Conservation (phyloP, 805 yeast species). For the Gaillardinia entomophila region DNA sequence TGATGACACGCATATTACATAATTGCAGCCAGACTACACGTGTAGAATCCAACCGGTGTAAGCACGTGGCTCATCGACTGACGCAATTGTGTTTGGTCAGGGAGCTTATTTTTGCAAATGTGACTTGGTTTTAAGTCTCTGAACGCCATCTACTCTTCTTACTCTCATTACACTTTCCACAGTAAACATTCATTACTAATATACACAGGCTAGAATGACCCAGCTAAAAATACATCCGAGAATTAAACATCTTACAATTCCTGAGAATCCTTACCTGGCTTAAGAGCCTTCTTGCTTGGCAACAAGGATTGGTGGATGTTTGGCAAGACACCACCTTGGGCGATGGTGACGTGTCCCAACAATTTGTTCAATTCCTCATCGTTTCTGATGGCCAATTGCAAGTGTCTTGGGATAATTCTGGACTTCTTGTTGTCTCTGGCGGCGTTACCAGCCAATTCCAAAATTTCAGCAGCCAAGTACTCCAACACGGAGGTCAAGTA, state of each 20-base stretch:
- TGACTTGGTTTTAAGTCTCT: no score
- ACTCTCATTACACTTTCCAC: no score
- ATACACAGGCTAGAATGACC: neutral
- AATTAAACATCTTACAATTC: constrained; percentile 41
- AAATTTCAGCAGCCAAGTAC: constrained; percentile 46
- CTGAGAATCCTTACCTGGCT: constrained; percentile 58
- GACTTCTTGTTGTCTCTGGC: constrained; percentile 86
- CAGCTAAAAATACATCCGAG: neutral
- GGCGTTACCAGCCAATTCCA: constrained; percentile 48
- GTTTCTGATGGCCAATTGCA: constrained; percentile 48
- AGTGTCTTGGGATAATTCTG: constrained; percentile 49
- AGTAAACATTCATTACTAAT: neutral
- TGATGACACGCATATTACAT: no score
- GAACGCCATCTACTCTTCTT: no score
- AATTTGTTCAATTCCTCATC: constrained; percentile 48
- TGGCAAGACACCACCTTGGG: constrained; percentile 51
- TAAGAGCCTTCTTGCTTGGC: constrained; percentile 59
- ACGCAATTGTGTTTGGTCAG: no score
- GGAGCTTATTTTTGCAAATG: no score
- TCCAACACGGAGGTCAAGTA: constrained; percentile 46
- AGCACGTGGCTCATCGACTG: no score
- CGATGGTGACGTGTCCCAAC: constrained; percentile 59
- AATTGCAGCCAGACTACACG: no score
- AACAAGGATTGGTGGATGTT: constrained; percentile 45
- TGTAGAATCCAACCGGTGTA: no score